These are phyloP conservation scores for Nicotiana obtusifolia DNA, from an alignment of 257 asterid species.

Conservation along the genomic window DNA sequence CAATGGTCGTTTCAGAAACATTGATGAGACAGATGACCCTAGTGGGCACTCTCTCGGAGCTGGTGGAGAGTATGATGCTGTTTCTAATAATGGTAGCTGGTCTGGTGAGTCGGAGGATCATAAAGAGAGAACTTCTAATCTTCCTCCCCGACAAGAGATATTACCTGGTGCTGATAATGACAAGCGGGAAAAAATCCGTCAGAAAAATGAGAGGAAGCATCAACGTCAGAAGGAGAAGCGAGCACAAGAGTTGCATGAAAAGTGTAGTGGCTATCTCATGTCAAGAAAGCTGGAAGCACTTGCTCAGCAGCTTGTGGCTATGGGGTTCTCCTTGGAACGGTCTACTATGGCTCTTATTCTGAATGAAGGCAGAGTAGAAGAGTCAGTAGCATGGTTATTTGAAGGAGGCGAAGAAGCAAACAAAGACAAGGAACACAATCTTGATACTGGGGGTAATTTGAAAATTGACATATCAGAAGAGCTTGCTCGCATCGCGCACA, in stretches of 20 bases:
- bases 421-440: constrained; percentile 41
- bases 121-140: constrained; percentile 43
- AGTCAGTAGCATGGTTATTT: constrained; percentile 80
- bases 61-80: constrained; percentile 60
- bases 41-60: constrained; percentile 45
- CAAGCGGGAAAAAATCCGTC: constrained; percentile 73
- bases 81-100: constrained; percentile 90
- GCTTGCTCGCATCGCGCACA: constrained; percentile 60
- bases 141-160: constrained; percentile 31
- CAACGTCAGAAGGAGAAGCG: constrained; percentile 82
- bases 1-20: constrained; percentile 77
- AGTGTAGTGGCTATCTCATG: constrained; percentile 73
- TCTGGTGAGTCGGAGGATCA: constrained; percentile 92
- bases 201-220: constrained; percentile 74
- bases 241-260: constrained; percentile 74
- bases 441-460: constrained; percentile 57
- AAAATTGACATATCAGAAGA: constrained; percentile 91
- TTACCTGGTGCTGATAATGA: constrained; percentile 67
- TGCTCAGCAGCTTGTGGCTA: constrained; percentile 83
- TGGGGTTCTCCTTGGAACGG: constrained; percentile 92
- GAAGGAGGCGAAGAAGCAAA: constrained; percentile 57
- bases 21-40: constrained; percentile 77
- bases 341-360: constrained; percentile 92
- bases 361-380: constrained; percentile 90
- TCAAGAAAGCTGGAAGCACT: constrained; percentile 72